Conservation (phyloP, 495 filamentous ascomycete species). For the Xylaria scruposa region DNA sequence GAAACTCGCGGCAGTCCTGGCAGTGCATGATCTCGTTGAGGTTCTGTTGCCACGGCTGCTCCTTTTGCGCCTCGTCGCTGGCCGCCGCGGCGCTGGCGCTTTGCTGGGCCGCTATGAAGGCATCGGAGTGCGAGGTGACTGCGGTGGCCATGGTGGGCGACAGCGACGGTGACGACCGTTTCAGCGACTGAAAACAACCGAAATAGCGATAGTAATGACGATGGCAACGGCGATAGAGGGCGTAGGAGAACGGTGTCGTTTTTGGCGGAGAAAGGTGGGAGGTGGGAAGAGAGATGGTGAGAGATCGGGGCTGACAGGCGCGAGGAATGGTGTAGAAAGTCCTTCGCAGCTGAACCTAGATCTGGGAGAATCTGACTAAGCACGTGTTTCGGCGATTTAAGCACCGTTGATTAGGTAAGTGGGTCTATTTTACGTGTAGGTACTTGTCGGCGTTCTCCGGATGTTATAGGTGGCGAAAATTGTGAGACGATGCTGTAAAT, state of each 20-base stretch:
- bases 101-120: conserved; percentile 29
- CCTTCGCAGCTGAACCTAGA: background rate
- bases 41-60: conserved; percentile 59
- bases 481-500: background rate
- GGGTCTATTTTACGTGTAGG: background rate
- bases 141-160: conserved; percentile 16
- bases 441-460: background rate
- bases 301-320: background rate
- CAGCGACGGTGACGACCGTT: background rate
- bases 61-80: conserved; percentile 24
- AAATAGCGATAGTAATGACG: background rate
- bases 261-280: background rate
- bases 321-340: background rate
- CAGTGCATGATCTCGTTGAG: conserved; percentile 84
- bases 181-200: background rate
- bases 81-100: conserved; percentile 20
- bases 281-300: background rate
- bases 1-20: conserved; percentile 86
- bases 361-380: background rate
- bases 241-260: background rate
- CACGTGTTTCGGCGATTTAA: background rate
- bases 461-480: background rate
- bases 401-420: background rate
- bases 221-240: background rate
- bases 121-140: conserved; percentile 28